Base-by-base conservation (phyloP, 345 rosid species). In the Melaleuca quinquenervia region DNA sequence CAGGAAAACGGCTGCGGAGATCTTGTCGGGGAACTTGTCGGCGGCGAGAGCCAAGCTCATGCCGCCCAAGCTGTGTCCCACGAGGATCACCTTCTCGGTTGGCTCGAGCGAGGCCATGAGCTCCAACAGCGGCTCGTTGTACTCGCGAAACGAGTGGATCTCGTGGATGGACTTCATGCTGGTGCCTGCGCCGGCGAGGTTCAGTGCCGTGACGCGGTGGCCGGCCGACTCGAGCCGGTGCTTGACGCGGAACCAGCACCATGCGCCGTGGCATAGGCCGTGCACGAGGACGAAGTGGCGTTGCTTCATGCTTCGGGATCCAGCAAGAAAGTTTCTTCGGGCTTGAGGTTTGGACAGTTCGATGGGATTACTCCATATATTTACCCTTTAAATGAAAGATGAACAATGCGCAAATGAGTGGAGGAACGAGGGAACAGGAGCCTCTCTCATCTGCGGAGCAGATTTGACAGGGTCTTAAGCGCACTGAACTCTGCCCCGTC, bases 61-160 rank as follows among this genome's bases (percentile, higher is more conserved):
- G 18, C 98, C 96, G 50, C 95, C 96, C 15, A 94, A 88, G 86
- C 98, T 94, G 88, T 93, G 98, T 22, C 94, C 98, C 16, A 94
- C 94, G 14, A 95, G 91, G 20, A 94, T 88, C 60, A 93, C 93
- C 86, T 87, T 92, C 53, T 92, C 92, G 58, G 83, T 41, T n/a
- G 78, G 64, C 52, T 92, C 89, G 41, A 90, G 89, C 6, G 89
- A 70, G 13, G 70, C 86, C 89, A 95, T 55, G 24, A 92, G 8
- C 50, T 90, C 86, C 85, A 91, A 36, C 76, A 95, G 87, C 18
- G 96, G 96, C 88, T 90, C 90, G 8, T 86, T 86, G 85, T 94
- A 93, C 41, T 92, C 90, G 7, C 85, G 54, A 18, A 92, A 87
- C 3, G 94, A 86, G 49, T 53, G 84, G 55, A 93, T 87, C 11